Evolutionary conservation across 177 flowering plant species (phyloP).

Genomic region (Vitis hybrid): DNA sequence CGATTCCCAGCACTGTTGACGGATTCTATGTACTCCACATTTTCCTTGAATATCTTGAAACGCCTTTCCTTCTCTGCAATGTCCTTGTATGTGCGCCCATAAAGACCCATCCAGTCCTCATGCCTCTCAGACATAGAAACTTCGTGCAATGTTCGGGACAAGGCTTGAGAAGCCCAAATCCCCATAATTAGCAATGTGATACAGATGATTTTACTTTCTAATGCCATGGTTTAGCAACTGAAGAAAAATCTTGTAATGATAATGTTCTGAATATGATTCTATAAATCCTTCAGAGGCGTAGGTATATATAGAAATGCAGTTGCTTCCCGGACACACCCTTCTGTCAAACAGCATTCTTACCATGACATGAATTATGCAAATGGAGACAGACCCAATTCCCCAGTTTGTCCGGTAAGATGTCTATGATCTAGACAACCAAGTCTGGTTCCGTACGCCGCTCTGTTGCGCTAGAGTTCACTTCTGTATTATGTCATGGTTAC

Average conservation of each 20-base stretch:
- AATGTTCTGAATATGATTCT: not conserved
- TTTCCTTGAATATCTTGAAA: conserved; percentile 41
- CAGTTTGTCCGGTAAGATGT: not conserved
- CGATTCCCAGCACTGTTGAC: conserved; percentile 16
- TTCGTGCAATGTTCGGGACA: conserved; percentile 15
- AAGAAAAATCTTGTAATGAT: too few species aligned
- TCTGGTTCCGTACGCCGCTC: not conserved
- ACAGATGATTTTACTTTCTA: not conserved
- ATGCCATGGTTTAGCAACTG: conserved; percentile 2
- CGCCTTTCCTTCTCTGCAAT: conserved; percentile 34
- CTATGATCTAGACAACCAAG: not conserved
- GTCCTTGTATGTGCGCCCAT: conserved; percentile 37
- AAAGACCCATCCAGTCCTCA: conserved; percentile 36
- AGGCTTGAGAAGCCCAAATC: conserved; percentile 18
- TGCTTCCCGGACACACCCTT: not conserved
- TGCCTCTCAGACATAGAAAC: conserved; percentile 31
- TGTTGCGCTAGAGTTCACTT: not conserved
- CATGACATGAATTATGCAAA: not conserved
- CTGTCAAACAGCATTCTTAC: not conserved
- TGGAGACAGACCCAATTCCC: not conserved
- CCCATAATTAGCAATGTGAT: conserved; percentile 2
- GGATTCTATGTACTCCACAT: conserved; percentile 36
- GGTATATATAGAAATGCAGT: not conserved
- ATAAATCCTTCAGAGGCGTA: not conserved
- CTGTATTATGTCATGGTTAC: not conserved